phyloP scores from a whole-genome alignment of 2,329 filamentous ascomycete genomes.

The Fonsecaea multimorphosa region DNA sequence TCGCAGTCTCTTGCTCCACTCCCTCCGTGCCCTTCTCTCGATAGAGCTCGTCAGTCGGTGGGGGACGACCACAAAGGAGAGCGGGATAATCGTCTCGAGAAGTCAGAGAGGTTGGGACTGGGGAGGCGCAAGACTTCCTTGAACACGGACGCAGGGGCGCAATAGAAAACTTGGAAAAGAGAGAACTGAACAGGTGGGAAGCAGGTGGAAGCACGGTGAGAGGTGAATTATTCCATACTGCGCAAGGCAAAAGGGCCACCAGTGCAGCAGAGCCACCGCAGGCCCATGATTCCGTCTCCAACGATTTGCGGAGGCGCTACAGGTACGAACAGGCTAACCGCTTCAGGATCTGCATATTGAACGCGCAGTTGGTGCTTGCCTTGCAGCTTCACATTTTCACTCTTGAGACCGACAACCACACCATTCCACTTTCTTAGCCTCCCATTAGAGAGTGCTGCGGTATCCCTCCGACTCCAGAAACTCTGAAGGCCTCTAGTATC shows the following conservation, averaged over 20 bases:
- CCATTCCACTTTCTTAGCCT: neutral
- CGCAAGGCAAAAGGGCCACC: slow-evolving; percentile 1
- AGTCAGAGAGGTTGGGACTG: neutral
- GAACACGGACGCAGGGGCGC: neutral
- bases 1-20: neutral
- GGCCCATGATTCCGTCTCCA: slow-evolving; percentile 4
- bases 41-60: neutral
- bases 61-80: neutral
- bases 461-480: neutral
- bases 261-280: too few relatives aligned
- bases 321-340: neutral
- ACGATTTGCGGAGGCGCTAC: slow-evolving; percentile 1
- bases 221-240: slow-evolving; percentile 3
- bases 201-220: neutral
- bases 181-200: neutral
- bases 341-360: neutral
- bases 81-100: neutral
- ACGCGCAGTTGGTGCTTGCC: slow-evolving; percentile 4
- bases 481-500: neutral
- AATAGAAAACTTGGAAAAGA: neutral
- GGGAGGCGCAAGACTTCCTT: neutral
- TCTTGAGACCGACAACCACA: neutral
- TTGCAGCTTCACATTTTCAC: slow-evolving; percentile 5
- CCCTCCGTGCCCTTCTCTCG: neutral
- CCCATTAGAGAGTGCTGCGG: neutral